These are phyloP conservation scores for Rhizopogon vesiculosus DNA, from an alignment of 768 basidiomycete species.

Conservation along the genomic window DNA sequence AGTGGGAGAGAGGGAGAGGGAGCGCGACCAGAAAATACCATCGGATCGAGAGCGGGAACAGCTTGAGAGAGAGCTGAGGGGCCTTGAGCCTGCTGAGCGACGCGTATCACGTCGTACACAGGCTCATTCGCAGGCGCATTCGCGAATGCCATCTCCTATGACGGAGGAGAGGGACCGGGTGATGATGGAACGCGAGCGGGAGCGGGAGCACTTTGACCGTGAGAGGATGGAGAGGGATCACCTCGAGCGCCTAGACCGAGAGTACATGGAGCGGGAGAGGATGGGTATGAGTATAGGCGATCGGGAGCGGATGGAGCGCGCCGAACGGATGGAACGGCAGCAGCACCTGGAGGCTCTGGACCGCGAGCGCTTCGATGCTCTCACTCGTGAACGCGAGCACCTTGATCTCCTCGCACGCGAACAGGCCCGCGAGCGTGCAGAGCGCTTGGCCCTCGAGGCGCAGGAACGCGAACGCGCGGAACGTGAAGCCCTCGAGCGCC, in stretches of 20 bases:
- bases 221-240: slow-evolving; percentile 31
- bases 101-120: not conserved
- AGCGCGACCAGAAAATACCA: slow-evolving; percentile 22
- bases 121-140: not conserved
- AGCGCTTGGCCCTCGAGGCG: slow-evolving; percentile 2
- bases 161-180: slow-evolving; percentile 18
- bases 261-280: slow-evolving; percentile 23
- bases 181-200: slow-evolving; percentile 9
- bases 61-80: slow-evolving; percentile 9
- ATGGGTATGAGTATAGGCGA: not conserved
- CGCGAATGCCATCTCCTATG: slow-evolving; percentile 1
- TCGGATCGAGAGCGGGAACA: slow-evolving; percentile 21
- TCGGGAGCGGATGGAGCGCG: slow-evolving; percentile 23
- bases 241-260: slow-evolving; percentile 23
- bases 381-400: not conserved
- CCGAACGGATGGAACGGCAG: slow-evolving; percentile 25
- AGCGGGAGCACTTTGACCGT: slow-evolving; percentile 14
- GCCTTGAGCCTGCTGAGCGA: not conserved
- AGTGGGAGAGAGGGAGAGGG: slow-evolving; percentile 24
- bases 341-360: slow-evolving; percentile 22
- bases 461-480: not conserved
- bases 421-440: slow-evolving; percentile 8
- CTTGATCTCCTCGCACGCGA: not conserved
- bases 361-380: slow-evolving; percentile 20
- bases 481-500: slow-evolving; percentile 16